Conservation (phyloP, 208 protist genomes). For the Trypanosoma scelopori region DNA sequence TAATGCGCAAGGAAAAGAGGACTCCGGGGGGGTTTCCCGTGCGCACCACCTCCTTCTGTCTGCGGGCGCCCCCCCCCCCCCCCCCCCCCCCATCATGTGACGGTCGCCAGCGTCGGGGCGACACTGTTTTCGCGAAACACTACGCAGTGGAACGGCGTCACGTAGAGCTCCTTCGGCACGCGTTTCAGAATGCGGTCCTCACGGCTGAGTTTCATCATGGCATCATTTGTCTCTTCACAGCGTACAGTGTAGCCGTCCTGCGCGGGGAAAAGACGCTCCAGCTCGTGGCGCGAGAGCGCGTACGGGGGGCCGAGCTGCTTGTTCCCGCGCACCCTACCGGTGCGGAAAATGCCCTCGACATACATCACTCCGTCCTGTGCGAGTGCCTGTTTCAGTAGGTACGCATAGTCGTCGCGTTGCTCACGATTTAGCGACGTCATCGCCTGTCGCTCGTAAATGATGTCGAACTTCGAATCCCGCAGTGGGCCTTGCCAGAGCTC, state of each 20-base stretch:
- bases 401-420: constrained; percentile 81
- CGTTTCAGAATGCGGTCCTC: constrained; percentile 73
- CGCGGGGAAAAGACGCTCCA: constrained; percentile 72
- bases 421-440: constrained; percentile 81
- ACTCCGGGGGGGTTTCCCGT: neutral
- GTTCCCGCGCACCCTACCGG: constrained; percentile 80
- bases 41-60: neutral
- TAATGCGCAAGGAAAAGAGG: constrained; percentile 6
- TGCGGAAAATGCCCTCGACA: constrained; percentile 88
- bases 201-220: constrained; percentile 73
- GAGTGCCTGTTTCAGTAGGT: constrained; percentile 77
- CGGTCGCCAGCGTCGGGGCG: constrained; percentile 28
- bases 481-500: constrained; percentile 75
- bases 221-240: constrained; percentile 89
- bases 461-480: constrained; percentile 54
- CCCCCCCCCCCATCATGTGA: neutral
- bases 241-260: constrained; percentile 76
- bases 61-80: too few relatives aligned
- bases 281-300: constrained; percentile 58
- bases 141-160: constrained; percentile 85
- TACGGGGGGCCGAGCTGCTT: constrained; percentile 77
- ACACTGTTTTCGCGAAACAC: constrained; percentile 72
- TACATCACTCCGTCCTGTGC: constrained; percentile 86
- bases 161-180: constrained; percentile 81
- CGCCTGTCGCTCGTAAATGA: constrained; percentile 89